Base-by-base conservation (phyloP, 768 basidiomycete genomes). In the Auricularia sp. region DNA sequence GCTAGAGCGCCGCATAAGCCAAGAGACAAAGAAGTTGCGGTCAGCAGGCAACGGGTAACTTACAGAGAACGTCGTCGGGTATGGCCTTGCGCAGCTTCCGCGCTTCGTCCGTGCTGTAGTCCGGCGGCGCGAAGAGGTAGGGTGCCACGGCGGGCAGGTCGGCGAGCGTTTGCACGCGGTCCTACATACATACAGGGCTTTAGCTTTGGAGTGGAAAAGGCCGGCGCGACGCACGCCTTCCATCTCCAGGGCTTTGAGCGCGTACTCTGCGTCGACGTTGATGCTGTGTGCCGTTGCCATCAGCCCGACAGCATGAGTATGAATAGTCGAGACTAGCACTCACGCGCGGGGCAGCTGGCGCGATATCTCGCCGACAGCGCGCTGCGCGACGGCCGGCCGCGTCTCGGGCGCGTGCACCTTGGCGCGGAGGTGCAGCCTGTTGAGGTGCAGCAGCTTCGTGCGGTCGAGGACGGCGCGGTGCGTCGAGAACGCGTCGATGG, bases 391-490 rank as follows among this genome's bases (percentile, higher is more conserved):
- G 0, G 73, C 69, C n/a, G 76, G 70, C 33, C 87, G 77, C 1
- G 83, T 85, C 14, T 80, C 74, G 2, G 81, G 75, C 5, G 77
- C 77, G 16, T 81, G 76, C 70, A 84, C 81, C 64, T 76, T 78
- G 18, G 77, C 77, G 75, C 84, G 80, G 16, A 99, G 74, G 70
- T 96, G 90, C 58, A 89, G 86, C 70, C 93, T 93, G 73, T 98
- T 98, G 63, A 98, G 76, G 71, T 87, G 91, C 69, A 87, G 86
- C 16, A 99, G 81, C 71, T 97, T 97, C 10, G 75, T 74, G 0
- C 83, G 81, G 67, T 94, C 91, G 14, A 98, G 82, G 16, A 86
- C 83, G n/a, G 90, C 85, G 66, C 92, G 88, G 36, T 92, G 84
- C 64, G 91, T 91, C 0, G 91, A 96, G 53, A 98, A 71, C 3